Evolutionary conservation across 2,329 filamentous ascomycete genomes (phyloP).

Genomic region (Verticillium tricorpus): DNA sequence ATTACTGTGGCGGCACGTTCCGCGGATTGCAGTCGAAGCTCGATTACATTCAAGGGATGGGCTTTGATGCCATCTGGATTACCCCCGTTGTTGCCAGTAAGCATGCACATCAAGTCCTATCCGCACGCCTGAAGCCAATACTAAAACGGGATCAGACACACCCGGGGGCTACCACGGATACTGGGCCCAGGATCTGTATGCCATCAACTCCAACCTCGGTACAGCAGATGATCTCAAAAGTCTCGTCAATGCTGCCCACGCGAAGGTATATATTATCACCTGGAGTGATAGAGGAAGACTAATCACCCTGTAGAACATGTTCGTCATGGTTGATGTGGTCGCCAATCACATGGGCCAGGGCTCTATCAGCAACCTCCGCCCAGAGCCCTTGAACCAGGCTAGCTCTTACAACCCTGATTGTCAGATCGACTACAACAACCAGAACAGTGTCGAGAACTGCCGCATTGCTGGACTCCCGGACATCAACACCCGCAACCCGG

Average conservation of each 20-base stretch:
- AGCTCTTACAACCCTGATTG: constrained; percentile 60
- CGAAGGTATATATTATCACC: constrained; percentile 37
- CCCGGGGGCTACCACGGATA: constrained; percentile 51
- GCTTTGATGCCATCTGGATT: constrained; percentile 55
- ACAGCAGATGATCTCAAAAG: constrained; percentile 53
- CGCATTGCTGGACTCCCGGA: constrained; percentile 59
- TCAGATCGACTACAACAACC: constrained; percentile 48
- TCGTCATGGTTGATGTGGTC: constrained; percentile 59
- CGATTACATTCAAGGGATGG: constrained; percentile 60
- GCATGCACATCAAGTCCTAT: constrained; percentile 8
- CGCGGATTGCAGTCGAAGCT: constrained; percentile 53
- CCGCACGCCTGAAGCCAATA: neutral
- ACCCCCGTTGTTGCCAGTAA: constrained; percentile 48
- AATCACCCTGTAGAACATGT: constrained; percentile 21
- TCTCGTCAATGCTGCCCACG: constrained; percentile 51
- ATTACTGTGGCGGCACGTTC: constrained; percentile 60
- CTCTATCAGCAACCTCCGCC: constrained; percentile 39
- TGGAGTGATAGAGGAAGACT: neutral
- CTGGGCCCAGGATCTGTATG: constrained; percentile 45
- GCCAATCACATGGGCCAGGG: constrained; percentile 53
- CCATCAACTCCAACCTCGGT: constrained; percentile 55
- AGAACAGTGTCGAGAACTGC: constrained; percentile 44
- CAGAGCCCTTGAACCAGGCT: constrained; percentile 42
- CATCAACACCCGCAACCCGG: constrained; percentile 47
- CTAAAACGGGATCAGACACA: constrained; percentile 19